Base-by-base conservation (phyloP, 2,329 filamentous ascomycete species). In the Colletotrichum musicola region DNA sequence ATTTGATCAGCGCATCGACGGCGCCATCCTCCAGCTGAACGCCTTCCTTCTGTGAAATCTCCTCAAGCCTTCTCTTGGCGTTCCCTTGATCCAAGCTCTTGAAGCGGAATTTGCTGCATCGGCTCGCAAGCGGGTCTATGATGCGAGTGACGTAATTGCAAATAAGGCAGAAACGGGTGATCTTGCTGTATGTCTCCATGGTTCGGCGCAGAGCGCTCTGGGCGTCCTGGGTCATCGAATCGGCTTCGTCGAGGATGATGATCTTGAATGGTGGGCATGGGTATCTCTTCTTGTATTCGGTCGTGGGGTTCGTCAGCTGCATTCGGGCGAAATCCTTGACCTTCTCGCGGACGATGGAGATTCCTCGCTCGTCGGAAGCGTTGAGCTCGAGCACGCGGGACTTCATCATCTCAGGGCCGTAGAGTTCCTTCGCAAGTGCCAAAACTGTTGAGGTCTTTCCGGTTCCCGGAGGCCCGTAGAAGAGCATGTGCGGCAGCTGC, bases 141-240 rank as follows among this genome's bases (percentile, higher is more conserved):
- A 99, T 99, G 68, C 96, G 87, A 4, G 96, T 98, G 53, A 99
- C 96, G 76, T 99, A 99, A 82, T 99, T 99, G 83, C 97, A 99
- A 67, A 98, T 95, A 49, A 99, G 85, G 77, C 96, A 98, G 81
- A 99, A 99, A 14, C 96, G 88, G 2, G 96, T 99, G 81, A 98
- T 98, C 76, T 94, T 95, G 79, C 89, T 93, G 81, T 98, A 98
- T 53, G 94, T 97, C 83, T 99, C 96, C 96, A 99, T 99, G 1
- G 96, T 99, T 62, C 97, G 88, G 72, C 96, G 88, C 65, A 99
- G 85, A 5, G 97, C 96, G 69, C 90, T 93, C 83, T 99, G 96
- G 13, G 96, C 96, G 81, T 99, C 97, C 80, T 98, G 95, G 46
- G 96, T 99, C 95, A 99, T 98, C 73, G 92, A 96, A 79, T 99